phyloP scores from a whole-genome alignment of 2,329 filamentous ascomycete genomes.

The Magnaporthiopsis incrustans region DNA sequence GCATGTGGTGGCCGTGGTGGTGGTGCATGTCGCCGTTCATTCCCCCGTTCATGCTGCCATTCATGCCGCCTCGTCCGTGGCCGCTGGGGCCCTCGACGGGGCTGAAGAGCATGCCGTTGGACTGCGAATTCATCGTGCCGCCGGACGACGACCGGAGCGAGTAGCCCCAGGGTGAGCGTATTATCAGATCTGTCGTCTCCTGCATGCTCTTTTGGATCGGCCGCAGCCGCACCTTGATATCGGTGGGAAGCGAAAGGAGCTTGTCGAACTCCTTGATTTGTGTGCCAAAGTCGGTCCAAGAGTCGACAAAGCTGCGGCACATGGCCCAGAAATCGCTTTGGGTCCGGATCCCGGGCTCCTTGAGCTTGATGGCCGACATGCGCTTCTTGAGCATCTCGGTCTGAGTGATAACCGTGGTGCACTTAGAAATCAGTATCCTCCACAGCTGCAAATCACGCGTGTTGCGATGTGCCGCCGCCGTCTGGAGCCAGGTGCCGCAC shows the following conservation, averaged over 20 bases:
- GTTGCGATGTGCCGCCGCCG: conserved; percentile 52
- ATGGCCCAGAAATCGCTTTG: conserved; percentile 57
- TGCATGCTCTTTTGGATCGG: conserved; percentile 78
- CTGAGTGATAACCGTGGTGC: conserved; percentile 61
- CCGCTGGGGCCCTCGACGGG: background rate
- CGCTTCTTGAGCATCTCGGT: conserved; percentile 64
- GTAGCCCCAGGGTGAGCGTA: conserved; percentile 48
- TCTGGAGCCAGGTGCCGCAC: conserved; percentile 55
- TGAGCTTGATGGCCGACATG: conserved; percentile 74
- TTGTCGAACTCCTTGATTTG: conserved; percentile 49
- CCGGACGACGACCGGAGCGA: conserved; percentile 24
- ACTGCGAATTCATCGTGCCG: background rate
- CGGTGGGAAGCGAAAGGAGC: conserved; percentile 46
- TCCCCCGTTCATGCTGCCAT: too few species aligned
- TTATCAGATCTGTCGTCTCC: conserved; percentile 68
- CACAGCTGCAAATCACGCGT: conserved; percentile 51
- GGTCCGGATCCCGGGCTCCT: conserved; percentile 68
- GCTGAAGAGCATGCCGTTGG: background rate
- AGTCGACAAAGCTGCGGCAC: conserved; percentile 65
- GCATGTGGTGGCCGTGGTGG: conserved; percentile 15
- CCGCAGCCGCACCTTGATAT: conserved; percentile 66
- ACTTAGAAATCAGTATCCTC: conserved; percentile 64
- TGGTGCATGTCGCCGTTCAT: background rate
- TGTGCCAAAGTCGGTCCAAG: conserved; percentile 59
- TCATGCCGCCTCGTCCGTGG: background rate